phyloP scores from a whole-genome alignment of 2,329 filamentous ascomycete genomes.

The Balansia obtecta region DNA sequence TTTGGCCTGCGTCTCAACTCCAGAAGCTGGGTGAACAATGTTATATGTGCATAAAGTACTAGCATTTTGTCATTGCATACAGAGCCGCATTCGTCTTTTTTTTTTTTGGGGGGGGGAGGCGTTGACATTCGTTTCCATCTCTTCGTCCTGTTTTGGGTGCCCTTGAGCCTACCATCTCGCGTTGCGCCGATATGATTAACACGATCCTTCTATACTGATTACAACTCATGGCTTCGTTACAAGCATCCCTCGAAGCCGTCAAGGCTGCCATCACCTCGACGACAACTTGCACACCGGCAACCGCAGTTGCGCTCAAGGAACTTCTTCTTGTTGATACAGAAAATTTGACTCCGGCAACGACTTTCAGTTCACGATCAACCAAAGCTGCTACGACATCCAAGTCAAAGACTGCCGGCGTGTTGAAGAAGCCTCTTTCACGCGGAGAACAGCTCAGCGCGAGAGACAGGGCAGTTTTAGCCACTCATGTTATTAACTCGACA shows the following conservation, averaged over 20 bases:
- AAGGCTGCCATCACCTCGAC: conserved; percentile 41
- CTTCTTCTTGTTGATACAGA: conserved; percentile 27
- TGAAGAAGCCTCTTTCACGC: conserved; percentile 11
- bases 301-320: conserved; percentile 34
- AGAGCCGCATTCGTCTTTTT: conserved; percentile 13
- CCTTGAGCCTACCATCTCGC: conserved; percentile 3
- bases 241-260: conserved; percentile 34
- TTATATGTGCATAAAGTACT: conserved; percentile 7
- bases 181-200: conserved; percentile 22
- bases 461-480: conserved; percentile 56
- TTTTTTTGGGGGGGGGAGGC: neutral
- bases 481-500: conserved; percentile 58
- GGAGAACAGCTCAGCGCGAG: conserved; percentile 21
- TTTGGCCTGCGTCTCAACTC: conserved; percentile 6
- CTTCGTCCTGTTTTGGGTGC: conserved; percentile 7
- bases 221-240: conserved; percentile 29
- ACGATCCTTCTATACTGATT: conserved; percentile 14
- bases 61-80: conserved; percentile 10
- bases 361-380: conserved; percentile 15
- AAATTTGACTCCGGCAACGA: conserved; percentile 12
- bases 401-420: conserved; percentile 11
- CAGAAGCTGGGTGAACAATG: conserved; percentile 6
- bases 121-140: neutral
- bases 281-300: conserved; percentile 39
- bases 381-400: conserved; percentile 16